Evolutionary conservation across 192 early-diverging fungal species (phyloP).

Genomic region (Jimgerdemannia flammicorona): DNA sequence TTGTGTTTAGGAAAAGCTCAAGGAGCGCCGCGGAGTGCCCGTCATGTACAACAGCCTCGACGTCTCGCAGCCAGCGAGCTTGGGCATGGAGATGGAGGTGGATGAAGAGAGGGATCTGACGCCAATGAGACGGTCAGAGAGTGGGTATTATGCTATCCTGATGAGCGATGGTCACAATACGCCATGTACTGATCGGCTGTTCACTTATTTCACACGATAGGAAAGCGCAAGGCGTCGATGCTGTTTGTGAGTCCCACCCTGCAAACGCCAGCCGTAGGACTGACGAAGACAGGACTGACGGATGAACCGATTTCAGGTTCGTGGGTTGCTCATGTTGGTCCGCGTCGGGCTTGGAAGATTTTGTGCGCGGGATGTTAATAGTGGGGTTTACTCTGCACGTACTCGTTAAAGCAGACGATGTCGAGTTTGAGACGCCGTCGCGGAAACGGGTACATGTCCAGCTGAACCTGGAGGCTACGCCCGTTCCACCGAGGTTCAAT

Average conservation of each 20-base stretch:
- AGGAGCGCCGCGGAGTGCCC: not conserved
- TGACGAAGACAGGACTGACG: not conserved
- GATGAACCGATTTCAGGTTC: not conserved
- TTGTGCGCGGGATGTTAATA: not conserved
- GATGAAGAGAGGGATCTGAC: not conserved
- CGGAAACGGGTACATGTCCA: not conserved
- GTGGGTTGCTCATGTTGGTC: not conserved
- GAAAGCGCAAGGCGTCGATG: not conserved
- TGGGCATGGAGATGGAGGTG: not conserved
- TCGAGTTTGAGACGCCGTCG: not conserved
- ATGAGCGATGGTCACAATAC: not conserved
- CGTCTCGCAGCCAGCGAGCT: not conserved
- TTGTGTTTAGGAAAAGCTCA: not conserved
- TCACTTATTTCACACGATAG: not conserved
- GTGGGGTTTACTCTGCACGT: not conserved
- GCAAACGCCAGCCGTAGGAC: not conserved
- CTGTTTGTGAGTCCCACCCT: not conserved
- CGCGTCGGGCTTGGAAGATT: not conserved
- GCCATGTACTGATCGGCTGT: too few species aligned
- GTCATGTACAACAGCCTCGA: not conserved
- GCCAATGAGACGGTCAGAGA: not conserved
- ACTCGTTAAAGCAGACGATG: not conserved
- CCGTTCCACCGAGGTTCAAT: not conserved
- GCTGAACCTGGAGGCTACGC: not conserved
- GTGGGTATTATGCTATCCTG: not conserved